Conservation (phyloP, 2,329 filamentous ascomycete species). For the Ophiostoma pallidulum region DNA sequence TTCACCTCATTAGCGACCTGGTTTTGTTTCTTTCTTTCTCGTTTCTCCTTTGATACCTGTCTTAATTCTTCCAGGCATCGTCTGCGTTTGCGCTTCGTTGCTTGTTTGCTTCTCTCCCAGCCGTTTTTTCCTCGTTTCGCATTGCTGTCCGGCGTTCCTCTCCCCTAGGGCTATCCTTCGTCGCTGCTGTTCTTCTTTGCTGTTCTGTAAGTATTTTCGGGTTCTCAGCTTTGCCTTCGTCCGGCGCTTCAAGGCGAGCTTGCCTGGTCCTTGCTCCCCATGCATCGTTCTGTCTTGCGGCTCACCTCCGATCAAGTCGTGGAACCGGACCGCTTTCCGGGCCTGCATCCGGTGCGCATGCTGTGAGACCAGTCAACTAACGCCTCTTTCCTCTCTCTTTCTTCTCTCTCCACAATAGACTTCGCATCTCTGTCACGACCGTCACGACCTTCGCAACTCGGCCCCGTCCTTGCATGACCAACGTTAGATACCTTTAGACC, state of each 20-base stretch:
- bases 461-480: constrained; percentile 10
- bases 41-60: neutral
- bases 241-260: neutral
- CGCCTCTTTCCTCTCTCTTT: constrained; percentile 1
- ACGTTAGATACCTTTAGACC: constrained; percentile 6
- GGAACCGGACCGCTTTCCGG: neutral
- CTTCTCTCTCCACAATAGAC: constrained; percentile 5
- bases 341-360: constrained; percentile 2
- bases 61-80: neutral
- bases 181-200: neutral
- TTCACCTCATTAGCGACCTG: neutral
- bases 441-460: constrained; percentile 5
- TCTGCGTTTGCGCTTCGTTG: neutral
- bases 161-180: neutral
- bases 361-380: constrained; percentile 9
- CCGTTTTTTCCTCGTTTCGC: constrained; percentile 8
- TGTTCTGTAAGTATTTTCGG: neutral
- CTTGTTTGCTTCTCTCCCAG: neutral
- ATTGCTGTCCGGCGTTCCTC: constrained; percentile 14
- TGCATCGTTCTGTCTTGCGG: neutral
- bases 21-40: neutral
- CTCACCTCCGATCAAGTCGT: neutral
- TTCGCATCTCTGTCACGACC: constrained; percentile 7
- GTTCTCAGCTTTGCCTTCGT: neutral
- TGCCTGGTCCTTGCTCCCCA: neutral